Evolutionary conservation across 345 rosid genomes (phyloP).

Genomic region (Anacardium occidentale): DNA sequence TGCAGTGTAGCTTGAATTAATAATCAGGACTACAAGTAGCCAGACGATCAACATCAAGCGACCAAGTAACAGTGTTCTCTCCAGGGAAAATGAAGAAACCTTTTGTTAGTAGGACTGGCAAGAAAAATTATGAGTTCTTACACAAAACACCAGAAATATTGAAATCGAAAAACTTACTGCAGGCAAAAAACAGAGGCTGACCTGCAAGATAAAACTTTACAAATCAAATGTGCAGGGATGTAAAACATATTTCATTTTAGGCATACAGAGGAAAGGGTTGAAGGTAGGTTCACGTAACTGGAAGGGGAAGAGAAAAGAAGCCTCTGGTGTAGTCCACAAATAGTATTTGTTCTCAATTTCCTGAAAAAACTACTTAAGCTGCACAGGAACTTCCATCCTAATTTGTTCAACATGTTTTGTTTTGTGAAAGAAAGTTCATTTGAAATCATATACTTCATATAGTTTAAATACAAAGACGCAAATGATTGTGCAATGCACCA

Average conservation of each 20-base stretch:
- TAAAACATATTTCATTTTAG: neutral
- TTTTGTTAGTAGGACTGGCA: neutral
- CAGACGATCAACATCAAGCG: constrained; percentile 76
- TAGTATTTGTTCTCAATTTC: neutral
- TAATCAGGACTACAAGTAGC: constrained; percentile 84
- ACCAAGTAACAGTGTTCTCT: constrained; percentile 80
- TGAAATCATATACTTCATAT: neutral
- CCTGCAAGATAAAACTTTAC: constrained; percentile 43
- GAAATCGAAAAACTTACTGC: constrained; percentile 55
- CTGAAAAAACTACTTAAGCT: neutral
- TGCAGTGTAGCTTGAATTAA: constrained; percentile 95
- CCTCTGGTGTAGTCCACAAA: neutral
- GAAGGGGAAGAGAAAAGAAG: neutral
- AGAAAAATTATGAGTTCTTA: neutral
- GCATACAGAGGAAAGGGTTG: neutral
- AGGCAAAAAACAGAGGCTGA: constrained; percentile 89
- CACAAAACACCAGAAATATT: neutral
- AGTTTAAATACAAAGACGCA: neutral
- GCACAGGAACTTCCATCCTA: neutral
- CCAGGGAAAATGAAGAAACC: constrained; percentile 49
- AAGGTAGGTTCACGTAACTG: neutral
- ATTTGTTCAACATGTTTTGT: neutral
- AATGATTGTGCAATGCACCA: constrained; percentile 10
- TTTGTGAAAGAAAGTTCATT: neutral
- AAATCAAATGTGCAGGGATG: constrained; percentile 10